Conservation (phyloP, 805 yeast genomes). For the Phaffomyces opuntiae region DNA sequence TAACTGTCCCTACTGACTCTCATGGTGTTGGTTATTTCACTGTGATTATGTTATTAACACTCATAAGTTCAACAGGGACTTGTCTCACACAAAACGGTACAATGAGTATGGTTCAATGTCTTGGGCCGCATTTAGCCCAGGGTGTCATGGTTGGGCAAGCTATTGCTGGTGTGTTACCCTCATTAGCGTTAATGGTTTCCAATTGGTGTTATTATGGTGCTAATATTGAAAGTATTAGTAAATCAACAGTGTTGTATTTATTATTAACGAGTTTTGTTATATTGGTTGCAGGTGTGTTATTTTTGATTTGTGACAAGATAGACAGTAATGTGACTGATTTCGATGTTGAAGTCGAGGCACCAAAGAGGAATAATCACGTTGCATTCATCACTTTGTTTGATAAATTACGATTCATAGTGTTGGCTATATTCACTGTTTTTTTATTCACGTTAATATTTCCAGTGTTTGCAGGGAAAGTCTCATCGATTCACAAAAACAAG, state of each 20-base stretch:
- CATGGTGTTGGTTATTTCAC: conserved; percentile 29
- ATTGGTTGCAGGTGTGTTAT: conserved; percentile 32
- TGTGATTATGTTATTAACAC: conserved; percentile 55
- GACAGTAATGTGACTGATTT: conserved; percentile 13
- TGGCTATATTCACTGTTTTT: conserved; percentile 69
- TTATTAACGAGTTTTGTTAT: conserved; percentile 45
- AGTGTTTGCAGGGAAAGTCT: conserved; percentile 73
- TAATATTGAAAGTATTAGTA: background rate
- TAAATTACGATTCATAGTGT: conserved; percentile 56
- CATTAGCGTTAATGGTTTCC: conserved; percentile 56
- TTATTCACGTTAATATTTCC: conserved; percentile 76
- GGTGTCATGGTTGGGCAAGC: conserved; percentile 95
- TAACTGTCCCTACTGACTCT: conserved; percentile 10
- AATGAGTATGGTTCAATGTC: conserved; percentile 76
- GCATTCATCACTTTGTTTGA: conserved; percentile 55
- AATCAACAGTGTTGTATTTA: conserved; percentile 33
- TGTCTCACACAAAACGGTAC: conserved; percentile 85
- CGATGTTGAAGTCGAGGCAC: conserved; percentile 10
- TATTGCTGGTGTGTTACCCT: conserved; percentile 87
- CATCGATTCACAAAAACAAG: conserved; percentile 36
- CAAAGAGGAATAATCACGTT: conserved; percentile 30
- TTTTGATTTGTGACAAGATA: conserved; percentile 28
- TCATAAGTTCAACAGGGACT: conserved; percentile 65
- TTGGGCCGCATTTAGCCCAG: conserved; percentile 75
- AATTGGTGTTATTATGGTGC: conserved; percentile 28